Base-by-base conservation (phyloP, 345 rosid genomes). In the Arabis hirsuta region DNA sequence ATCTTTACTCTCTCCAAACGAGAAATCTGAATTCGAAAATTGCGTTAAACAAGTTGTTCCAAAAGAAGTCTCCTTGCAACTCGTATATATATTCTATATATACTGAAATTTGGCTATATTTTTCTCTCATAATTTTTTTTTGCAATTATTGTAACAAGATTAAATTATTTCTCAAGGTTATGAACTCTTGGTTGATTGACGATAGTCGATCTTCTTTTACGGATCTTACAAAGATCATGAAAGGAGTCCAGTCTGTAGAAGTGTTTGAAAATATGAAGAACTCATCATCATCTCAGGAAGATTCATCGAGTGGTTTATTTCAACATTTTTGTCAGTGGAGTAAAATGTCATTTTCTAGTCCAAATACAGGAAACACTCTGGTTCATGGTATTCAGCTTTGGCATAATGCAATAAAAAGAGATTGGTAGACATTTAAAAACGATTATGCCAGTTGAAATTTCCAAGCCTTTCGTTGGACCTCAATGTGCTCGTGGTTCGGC, bases 361-460 rank as follows among this genome's bases (percentile, higher is more conserved):
- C 64, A 55, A 46, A 46, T 46, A 6, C 43, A 7, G 84, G 62
- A 73, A 55, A 71, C 54, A 67, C 39, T 77, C 81, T 79, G 44
- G 2, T 72, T 64, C 80, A 57, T 51, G 72, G 82, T 69, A 78
- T 88, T 77, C 81, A 73, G 13, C 79, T 83, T 73, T 84, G 84
- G 94, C 92, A 87, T 26, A 51, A 68, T 52, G 85, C 86, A 43
- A 72, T 89, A 13, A 73, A 53, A 74, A 83, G 73, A 67, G 96
- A 89, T 73, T 89, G 76, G 72, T 76, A 51, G 84, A 82, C 66
- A 81, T 83, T 74, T 78, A 79, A 45, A 78, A 74, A 69, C 86
- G 79, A 69, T 71, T 81, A 36, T 55, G 53, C 81, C 81, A 73
- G 24, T 48, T 81, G 42, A 81, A 72, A 58, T 36, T 61, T 60